Percentiles rank a stretch among this genome's conserved stretches.
Conservation (phyloP, 202 grass and related monocot genomes). For the Digitaria exilis region DNA sequence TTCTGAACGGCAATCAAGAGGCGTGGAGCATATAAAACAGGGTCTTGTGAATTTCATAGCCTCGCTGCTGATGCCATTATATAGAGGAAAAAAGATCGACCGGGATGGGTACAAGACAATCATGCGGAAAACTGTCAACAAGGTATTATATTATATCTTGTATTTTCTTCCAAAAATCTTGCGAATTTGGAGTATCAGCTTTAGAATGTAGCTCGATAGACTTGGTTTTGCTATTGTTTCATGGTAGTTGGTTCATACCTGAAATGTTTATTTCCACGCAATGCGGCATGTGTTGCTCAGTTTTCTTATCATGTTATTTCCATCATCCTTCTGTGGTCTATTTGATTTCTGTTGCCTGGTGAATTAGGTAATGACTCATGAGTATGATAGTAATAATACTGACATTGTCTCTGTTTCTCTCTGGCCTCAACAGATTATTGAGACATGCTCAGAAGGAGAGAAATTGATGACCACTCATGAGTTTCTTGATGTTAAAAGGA, state of each 20-base stretch:
- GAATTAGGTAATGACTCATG: constrained; percentile 16
- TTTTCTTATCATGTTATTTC: constrained; percentile 28
- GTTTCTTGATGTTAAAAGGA: constrained; percentile 92
- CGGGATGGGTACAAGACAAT: constrained; percentile 79
- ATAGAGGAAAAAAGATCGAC: constrained; percentile 82
- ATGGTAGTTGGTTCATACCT: constrained; percentile 24
- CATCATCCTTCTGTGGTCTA: constrained; percentile 26
- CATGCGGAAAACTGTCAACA: constrained; percentile 92
- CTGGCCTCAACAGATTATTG: constrained; percentile 71
- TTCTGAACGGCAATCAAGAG: constrained; percentile 65
- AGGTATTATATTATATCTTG: constrained; percentile 72
- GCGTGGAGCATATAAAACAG: constrained; percentile 82
- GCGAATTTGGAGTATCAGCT: constrained; percentile 25
- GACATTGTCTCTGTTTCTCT: constrained; percentile 34
- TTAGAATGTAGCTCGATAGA: constrained; percentile 1
- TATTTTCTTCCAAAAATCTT: constrained; percentile 29
- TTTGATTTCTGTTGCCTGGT: constrained; percentile 28
- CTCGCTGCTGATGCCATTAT: constrained; percentile 83
- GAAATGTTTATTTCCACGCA: constrained; percentile 27
- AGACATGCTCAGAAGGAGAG: constrained; percentile 87
- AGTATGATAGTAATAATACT: constrained; percentile 42
- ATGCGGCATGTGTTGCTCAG: constrained; percentile 9
- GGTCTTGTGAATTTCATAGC: constrained; percentile 85
- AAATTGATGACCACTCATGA: constrained; percentile 80
- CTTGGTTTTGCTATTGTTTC: constrained; percentile 24